These are phyloP conservation scores for Tylopilus felleus DNA, from an alignment of 768 basidiomycete species.

Conservation along the genomic window DNA sequence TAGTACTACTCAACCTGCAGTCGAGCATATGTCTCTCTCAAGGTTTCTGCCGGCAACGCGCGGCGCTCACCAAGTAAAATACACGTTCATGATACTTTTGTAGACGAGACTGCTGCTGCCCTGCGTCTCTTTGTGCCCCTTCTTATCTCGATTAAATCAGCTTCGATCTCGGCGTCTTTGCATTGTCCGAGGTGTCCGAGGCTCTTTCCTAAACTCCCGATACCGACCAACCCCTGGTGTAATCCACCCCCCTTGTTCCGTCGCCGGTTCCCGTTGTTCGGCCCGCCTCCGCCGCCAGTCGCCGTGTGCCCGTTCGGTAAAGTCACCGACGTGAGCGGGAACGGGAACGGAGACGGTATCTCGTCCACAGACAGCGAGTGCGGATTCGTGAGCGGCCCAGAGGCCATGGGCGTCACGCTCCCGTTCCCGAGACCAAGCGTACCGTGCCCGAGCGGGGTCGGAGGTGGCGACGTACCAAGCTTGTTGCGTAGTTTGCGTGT, in stretches of 20 bases:
- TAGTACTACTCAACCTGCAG: too few relatives aligned
- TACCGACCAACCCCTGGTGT: conserved; percentile 50
- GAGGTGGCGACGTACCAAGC: conserved; percentile 71
- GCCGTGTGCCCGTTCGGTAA: conserved; percentile 35
- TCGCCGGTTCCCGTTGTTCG: conserved; percentile 38
- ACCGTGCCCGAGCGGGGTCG: conserved; percentile 56
- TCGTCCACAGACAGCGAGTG: conserved; percentile 85
- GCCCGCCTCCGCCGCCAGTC: conserved; percentile 36
- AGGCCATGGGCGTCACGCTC: conserved; percentile 55
- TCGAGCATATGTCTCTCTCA: too few relatives aligned
- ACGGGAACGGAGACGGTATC: conserved; percentile 80
- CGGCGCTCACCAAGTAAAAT: too few relatives aligned
- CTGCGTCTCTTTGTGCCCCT: conserved; percentile 61
- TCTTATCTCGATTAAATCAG: conserved; percentile 74
- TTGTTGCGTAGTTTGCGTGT: conserved; percentile 85
- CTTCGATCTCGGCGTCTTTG: conserved; percentile 72
- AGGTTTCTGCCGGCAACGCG: too few relatives aligned
- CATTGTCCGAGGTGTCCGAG: conserved; percentile 49
- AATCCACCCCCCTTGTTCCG: conserved; percentile 52
- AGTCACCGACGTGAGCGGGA: conserved; percentile 61
- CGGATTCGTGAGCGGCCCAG: conserved; percentile 72
- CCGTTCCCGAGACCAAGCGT: conserved; percentile 36
- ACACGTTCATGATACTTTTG: conserved; percentile 27
- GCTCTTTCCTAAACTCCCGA: conserved; percentile 75
- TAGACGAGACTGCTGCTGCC: conserved; percentile 30